Percentiles rank a stretch among this genome's conserved stretches.
These are phyloP conservation scores for Cladosporium halotolerans DNA, from an alignment of 2,329 filamentous ascomycete species.

Conservation along the genomic window DNA sequence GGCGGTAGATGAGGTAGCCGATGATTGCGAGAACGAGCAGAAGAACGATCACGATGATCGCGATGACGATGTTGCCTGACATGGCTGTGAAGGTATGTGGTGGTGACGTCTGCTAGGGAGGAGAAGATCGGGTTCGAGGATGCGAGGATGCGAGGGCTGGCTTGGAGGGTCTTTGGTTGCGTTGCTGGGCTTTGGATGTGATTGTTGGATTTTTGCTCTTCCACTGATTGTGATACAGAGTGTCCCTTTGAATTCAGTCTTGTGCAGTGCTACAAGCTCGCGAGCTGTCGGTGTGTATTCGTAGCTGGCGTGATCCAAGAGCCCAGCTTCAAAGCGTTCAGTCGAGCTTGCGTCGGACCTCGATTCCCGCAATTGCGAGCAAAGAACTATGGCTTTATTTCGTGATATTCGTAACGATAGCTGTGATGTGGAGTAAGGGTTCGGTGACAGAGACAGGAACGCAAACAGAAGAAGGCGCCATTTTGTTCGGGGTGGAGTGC, in stretches of 20 bases:
- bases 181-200: not conserved
- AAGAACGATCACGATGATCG: constrained; percentile 48
- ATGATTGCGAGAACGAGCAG: constrained; percentile 42
- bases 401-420: not conserved
- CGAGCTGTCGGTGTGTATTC: too few species aligned
- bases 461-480: not conserved
- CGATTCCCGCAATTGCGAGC: too few species aligned
- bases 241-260: too few species aligned
- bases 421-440: not conserved
- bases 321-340: too few species aligned
- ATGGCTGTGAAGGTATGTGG: constrained; percentile 28
- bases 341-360: too few species aligned
- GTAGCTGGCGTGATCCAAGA: too few species aligned
- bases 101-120: too few species aligned
- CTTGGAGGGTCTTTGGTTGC: too few species aligned
- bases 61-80: constrained; percentile 49
- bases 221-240: not conserved
- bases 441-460: constrained; percentile 5
- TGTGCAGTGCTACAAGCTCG: too few species aligned
- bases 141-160: too few species aligned
- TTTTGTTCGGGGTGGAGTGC: constrained; percentile 3
- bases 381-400: not conserved
- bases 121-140: too few species aligned
- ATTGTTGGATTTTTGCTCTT: not conserved
- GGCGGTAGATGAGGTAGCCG: constrained; percentile 45